A percentile compares a stretch with the other conserved stretches of the same genome.
Conservation (phyloP, 2,329 filamentous ascomycete genomes). For the Pyrenophora tritici-repentis region DNA sequence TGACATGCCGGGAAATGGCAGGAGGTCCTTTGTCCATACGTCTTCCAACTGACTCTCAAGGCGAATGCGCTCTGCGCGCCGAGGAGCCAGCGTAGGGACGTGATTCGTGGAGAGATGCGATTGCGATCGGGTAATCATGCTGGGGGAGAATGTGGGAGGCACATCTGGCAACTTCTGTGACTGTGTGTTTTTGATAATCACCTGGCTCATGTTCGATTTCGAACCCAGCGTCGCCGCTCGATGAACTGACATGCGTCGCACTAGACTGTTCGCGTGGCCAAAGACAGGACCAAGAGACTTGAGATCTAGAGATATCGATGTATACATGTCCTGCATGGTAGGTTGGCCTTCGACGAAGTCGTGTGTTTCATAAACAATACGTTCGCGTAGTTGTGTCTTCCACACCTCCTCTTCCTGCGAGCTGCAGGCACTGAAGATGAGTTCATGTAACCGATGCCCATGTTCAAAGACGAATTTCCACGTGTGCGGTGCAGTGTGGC, state of each 20-base stretch:
- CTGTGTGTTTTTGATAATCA: conserved; percentile 86
- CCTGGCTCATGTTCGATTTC: conserved; percentile 70
- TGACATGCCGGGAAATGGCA: conserved; percentile 84
- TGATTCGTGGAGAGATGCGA: conserved; percentile 72
- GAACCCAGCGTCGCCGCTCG: conserved; percentile 74
- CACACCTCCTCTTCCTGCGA: conserved; percentile 79
- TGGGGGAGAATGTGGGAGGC: conserved; percentile 50
- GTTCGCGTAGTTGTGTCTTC: conserved; percentile 68
- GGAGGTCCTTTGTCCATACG: conserved; percentile 79
- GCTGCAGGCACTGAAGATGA: conserved; percentile 86
- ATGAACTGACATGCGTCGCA: conserved; percentile 76
- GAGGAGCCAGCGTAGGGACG: conserved; percentile 73
- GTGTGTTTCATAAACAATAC: conserved; percentile 56
- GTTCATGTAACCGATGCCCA: conserved; percentile 76
- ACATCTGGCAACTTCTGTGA: conserved; percentile 63
- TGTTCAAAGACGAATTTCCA: conserved; percentile 91
- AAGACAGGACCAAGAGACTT: conserved; percentile 76
- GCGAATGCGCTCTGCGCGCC: conserved; percentile 74
- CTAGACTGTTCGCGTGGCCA: conserved; percentile 68
- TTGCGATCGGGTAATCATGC: conserved; percentile 75
- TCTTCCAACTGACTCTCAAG: conserved; percentile 76
- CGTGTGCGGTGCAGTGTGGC: conserved; percentile 81
- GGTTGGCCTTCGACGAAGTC: conserved; percentile 56
- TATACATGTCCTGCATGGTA: conserved; percentile 60
- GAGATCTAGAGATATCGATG: conserved; percentile 70